Conservation (phyloP, 176 grass and related monocot genomes). For the Oryza meyeriana region DNA sequence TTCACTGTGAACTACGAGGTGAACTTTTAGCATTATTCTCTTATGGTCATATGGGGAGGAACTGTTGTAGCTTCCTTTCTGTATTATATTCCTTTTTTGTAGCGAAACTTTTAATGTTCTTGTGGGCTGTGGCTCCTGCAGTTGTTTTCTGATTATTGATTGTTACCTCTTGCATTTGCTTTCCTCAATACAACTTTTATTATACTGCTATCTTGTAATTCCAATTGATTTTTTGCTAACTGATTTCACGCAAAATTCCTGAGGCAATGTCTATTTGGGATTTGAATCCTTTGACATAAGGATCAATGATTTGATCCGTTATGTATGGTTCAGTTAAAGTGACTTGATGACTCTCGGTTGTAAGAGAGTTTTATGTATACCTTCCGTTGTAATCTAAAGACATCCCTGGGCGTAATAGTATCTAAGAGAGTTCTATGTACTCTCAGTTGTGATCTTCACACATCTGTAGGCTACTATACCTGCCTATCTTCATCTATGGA, state of each 20-base stretch:
- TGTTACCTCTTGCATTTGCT: background rate
- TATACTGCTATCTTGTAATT: background rate
- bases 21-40: background rate
- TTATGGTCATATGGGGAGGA: background rate
- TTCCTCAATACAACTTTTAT: background rate
- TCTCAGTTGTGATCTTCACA: background rate
- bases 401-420: background rate
- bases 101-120: background rate
- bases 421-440: background rate
- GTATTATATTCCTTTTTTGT: background rate
- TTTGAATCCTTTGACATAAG: background rate
- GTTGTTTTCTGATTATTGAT: background rate
- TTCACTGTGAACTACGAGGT: background rate
- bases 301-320: background rate
- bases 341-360: background rate
- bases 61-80: background rate
- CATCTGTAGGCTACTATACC: background rate
- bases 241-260: background rate
- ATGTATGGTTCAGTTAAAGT: background rate
- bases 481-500: background rate
- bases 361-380: background rate
- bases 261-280: background rate
- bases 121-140: background rate
- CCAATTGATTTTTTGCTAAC: background rate
- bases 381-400: background rate